Evolutionary conservation across 352 stramenopile genomes (phyloP).

Genomic region (Phytophthora aleatoria): DNA sequence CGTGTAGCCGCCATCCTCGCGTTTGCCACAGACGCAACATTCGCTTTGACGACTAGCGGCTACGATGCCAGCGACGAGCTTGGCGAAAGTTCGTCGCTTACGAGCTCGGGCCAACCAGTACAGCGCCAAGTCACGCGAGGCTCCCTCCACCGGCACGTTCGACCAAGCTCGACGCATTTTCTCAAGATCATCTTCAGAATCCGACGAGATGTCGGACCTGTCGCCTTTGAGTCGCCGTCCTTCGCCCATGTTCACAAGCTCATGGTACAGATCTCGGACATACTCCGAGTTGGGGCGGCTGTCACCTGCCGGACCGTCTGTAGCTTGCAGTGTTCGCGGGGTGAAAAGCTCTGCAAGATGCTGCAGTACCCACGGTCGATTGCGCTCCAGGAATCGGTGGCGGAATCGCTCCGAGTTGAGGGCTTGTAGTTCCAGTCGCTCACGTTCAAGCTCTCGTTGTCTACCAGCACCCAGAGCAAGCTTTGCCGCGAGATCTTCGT

Average conservation of each 20-base stretch:
- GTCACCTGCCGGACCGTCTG: constrained; percentile 33
- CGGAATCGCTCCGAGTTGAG: constrained; percentile 97
- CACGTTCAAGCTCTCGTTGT: constrained; percentile 94
- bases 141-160: constrained; percentile 81
- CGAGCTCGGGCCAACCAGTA: constrained; percentile 93
- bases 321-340: constrained; percentile 85
- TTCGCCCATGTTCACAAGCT: constrained; percentile 94
- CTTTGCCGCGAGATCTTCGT: constrained; percentile 96
- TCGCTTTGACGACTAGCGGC: constrained; percentile 80
- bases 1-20: constrained; percentile 55
- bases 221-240: constrained; percentile 87
- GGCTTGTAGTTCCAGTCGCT: constrained; percentile 95
- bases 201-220: constrained; percentile 92
- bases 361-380: constrained; percentile 96
- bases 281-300: constrained; percentile 91
- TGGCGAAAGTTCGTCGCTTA: constrained; percentile 92
- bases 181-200: constrained; percentile 92
- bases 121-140: constrained; percentile 88
- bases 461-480: constrained; percentile 93
- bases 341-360: constrained; percentile 97
- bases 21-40: constrained; percentile 86
- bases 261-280: constrained; percentile 96
- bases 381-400: constrained; percentile 96
- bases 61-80: constrained; percentile 86
- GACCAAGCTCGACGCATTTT: constrained; percentile 88